Base-by-base conservation (phyloP, 768 basidiomycete species). In the Leccinum longicurvipes region DNA sequence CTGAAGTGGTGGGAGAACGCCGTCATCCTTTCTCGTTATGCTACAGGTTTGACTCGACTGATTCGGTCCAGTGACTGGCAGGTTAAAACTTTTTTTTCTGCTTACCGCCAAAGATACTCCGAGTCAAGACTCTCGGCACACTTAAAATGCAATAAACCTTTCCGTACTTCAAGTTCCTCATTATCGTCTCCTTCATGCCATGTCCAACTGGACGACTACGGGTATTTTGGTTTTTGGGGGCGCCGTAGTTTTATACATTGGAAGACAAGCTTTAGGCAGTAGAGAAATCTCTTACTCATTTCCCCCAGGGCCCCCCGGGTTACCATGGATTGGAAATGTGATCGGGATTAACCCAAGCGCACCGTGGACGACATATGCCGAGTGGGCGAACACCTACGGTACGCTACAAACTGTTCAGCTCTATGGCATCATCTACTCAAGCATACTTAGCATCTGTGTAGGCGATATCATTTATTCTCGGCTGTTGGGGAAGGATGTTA, bases 251-350 rank as follows among this genome's bases (percentile, higher is more conserved):
- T 17, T 51, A 4, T 21, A 45, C 17, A 15, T 55, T n/a, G 31
- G 49, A 21, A 41, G 41, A 25, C 39, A 24, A 25, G 19, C 6
- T 34, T 17, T 50, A 6, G 4, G 11, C 14, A 32, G n/a, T 19
- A 15, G 2, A 39, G 31, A 31, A 23, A 11, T 23, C 17, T n/a
- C 19, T 17, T 21, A 34, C 6, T 44, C 50, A 3, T 23, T 52
- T 6, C 44, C 55, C 5, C 55, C 55, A 6, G 44, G 55, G 9
- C 55, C 50, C 5, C 32, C 44, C 6, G 44, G 55, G 6, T 17
- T 55, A 28, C 49, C 54, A 21, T 55, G 54, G 54, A 14, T 51
- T 2, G 49, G 54, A 10, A 51, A 47, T 15, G 46, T 47, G 3
- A n/a, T 47, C 25, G 27, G 46, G 9, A n/a, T 28, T 19, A 17